A percentile compares a stretch with the other conserved stretches of the same genome.
Evolutionary conservation across 1,284 basidiomycete genomes (phyloP).

Genomic region (Anthracocystis walkeri): DNA sequence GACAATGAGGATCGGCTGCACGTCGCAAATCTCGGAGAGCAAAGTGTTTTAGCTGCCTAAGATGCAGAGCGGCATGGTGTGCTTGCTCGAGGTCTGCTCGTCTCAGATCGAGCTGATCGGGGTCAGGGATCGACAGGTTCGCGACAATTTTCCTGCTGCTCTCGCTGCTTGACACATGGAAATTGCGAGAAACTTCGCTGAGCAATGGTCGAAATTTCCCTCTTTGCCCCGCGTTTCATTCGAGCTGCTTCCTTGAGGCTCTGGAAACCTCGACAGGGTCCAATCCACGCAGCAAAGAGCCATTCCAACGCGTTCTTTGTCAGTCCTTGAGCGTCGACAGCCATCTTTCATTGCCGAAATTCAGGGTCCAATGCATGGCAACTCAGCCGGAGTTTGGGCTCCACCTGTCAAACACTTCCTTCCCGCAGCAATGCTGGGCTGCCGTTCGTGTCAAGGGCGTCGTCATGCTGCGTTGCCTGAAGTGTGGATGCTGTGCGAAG

Average conservation of each 20-base stretch:
- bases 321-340: conserved; percentile 22
- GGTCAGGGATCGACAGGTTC: no score
- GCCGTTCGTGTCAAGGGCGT: conserved; percentile 8
- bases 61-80: no score
- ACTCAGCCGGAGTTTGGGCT: conserved; percentile 31
- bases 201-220: not conserved
- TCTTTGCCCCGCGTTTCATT: conserved; percentile 9
- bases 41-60: no score
- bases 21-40: no score
- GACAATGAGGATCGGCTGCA: no score
- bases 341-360: conserved; percentile 16
- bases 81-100: no score
- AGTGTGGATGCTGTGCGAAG: not conserved
- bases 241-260: conserved; percentile 14
- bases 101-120: not conserved
- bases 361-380: conserved; percentile 35
- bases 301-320: conserved; percentile 28
- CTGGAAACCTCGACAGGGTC: conserved; percentile 16
- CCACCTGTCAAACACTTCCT: conserved; percentile 27
- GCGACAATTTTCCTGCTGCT: no score
- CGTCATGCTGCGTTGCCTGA: conserved; percentile 18
- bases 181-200: conserved; percentile 25
- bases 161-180: conserved; percentile 10
- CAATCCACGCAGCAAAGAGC: not conserved
- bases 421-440: conserved; percentile 2